Evolutionary conservation across 352 stramenopile species (phyloP).

Genomic region (Globisporangium barbulae): DNA sequence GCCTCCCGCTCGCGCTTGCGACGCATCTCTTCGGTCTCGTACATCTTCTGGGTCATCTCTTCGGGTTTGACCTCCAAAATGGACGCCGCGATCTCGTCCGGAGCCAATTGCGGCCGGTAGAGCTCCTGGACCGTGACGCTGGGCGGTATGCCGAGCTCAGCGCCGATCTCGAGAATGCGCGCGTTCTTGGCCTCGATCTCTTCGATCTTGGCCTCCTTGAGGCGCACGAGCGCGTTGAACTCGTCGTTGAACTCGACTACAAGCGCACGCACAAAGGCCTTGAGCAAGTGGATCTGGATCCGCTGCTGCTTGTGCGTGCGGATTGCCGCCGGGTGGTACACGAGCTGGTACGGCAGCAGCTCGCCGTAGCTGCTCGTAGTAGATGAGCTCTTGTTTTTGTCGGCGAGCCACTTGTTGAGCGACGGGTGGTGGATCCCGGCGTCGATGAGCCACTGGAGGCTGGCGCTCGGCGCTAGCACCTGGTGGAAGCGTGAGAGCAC

Average conservation of each 20-base stretch:
- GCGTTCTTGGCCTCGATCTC: slow-evolving; percentile 88
- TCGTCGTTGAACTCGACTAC: slow-evolving; percentile 81
- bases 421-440: slow-evolving; percentile 45
- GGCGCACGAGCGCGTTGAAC: slow-evolving; percentile 66
- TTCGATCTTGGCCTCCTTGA: slow-evolving; percentile 83
- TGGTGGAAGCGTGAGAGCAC: slow-evolving; percentile 44
- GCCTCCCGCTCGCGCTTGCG: slow-evolving; percentile 45
- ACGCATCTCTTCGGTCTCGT: slow-evolving; percentile 72
- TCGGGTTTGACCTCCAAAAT: slow-evolving; percentile 61
- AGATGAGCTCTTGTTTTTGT: slow-evolving; percentile 24
- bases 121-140: slow-evolving; percentile 23
- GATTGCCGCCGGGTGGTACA: slow-evolving; percentile 87
- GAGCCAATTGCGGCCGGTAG: slow-evolving; percentile 46
- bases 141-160: slow-evolving; percentile 39
- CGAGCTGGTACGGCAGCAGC: slow-evolving; percentile 53
- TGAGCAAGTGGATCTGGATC: slow-evolving; percentile 84
- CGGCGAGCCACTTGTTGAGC: slow-evolving; percentile 25
- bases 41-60: slow-evolving; percentile 86
- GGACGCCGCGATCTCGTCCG: slow-evolving; percentile 61
- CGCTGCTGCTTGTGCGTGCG: slow-evolving; percentile 80
- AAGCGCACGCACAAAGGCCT: slow-evolving; percentile 64
- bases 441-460: slow-evolving; percentile 59
- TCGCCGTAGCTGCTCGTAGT: slow-evolving; percentile 26
- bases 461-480: slow-evolving; percentile 29
- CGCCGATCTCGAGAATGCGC: slow-evolving; percentile 85